Percentiles rank a stretch among this genome's conserved stretches.
These are phyloP conservation scores for Fennellomyces sp. DNA, from an alignment of 371 early-diverging fungal species.

Conservation along the genomic window DNA sequence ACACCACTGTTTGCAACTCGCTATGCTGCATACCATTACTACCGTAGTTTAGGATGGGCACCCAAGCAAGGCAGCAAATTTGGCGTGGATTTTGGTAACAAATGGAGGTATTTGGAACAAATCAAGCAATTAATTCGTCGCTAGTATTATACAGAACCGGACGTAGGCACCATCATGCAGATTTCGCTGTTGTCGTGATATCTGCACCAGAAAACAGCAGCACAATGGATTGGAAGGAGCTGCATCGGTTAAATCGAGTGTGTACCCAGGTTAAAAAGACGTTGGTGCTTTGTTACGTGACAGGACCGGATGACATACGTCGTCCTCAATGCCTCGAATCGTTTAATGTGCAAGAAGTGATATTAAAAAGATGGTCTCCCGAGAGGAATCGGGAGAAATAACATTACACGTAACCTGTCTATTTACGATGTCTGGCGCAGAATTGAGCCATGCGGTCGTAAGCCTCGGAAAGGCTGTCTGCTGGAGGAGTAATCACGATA, in stretches of 20 bases:
- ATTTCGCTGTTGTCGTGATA: slow-evolving; percentile 37
- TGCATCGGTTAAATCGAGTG: slow-evolving; percentile 62
- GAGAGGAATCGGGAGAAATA: slow-evolving; percentile 53
- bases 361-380: slow-evolving; percentile 62
- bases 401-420: background rate
- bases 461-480: slow-evolving; percentile 73
- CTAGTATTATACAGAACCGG: slow-evolving; percentile 33
- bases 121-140: slow-evolving; percentile 21
- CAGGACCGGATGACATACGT: background rate
- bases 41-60: slow-evolving; percentile 81
- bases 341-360: slow-evolving; percentile 49
- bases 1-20: slow-evolving; percentile 54
- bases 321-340: slow-evolving; percentile 19
- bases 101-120: background rate
- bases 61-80: slow-evolving; percentile 83
- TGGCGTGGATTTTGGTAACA: slow-evolving; percentile 76
- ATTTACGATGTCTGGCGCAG: slow-evolving; percentile 71
- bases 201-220: slow-evolving; percentile 16
- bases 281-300: slow-evolving; percentile 57
- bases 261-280: slow-evolving; percentile 70
- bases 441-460: slow-evolving; percentile 79
- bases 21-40: slow-evolving; percentile 84
- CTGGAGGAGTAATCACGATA: slow-evolving; percentile 82
- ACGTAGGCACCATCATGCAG: slow-evolving; percentile 30
- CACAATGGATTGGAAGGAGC: slow-evolving; percentile 51